Conservation (phyloP, 202 grass and related monocot genomes). For the Cymbopogon flexuosus region DNA sequence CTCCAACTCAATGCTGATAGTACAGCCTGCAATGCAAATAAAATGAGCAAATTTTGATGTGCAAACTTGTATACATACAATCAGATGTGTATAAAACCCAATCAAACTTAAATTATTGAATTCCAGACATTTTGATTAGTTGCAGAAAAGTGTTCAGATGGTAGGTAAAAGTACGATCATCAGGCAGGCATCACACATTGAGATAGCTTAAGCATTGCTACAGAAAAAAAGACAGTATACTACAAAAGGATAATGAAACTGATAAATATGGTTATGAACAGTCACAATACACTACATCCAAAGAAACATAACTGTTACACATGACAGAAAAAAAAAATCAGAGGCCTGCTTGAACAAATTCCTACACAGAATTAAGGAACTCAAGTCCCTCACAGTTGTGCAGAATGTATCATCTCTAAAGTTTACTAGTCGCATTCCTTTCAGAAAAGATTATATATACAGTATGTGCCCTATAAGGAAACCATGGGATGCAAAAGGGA, state of each 20-base stretch:
- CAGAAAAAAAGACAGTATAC: neutral
- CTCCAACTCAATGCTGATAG: slow-evolving; percentile 55
- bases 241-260: neutral
- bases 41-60: neutral
- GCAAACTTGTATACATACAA: neutral
- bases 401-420: neutral
- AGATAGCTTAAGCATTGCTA: neutral
- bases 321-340: neutral
- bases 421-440: neutral
- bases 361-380: neutral
- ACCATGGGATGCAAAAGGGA: neutral
- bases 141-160: neutral
- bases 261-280: neutral
- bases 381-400: neutral
- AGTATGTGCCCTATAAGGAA: neutral
- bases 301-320: neutral
- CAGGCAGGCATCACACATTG: neutral
- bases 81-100: neutral
- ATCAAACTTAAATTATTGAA: neutral
- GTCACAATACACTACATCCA: neutral
- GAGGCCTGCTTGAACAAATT: neutral
- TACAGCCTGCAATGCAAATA: slow-evolving; percentile 43
- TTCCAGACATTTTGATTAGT: neutral
- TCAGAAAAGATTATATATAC: neutral
- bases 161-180: neutral